Evolutionary conservation across 2,329 filamentous ascomycete species (phyloP), one percentile per base, ranked within the genome.

Genomic region (Fusarium sambucinum): DNA sequence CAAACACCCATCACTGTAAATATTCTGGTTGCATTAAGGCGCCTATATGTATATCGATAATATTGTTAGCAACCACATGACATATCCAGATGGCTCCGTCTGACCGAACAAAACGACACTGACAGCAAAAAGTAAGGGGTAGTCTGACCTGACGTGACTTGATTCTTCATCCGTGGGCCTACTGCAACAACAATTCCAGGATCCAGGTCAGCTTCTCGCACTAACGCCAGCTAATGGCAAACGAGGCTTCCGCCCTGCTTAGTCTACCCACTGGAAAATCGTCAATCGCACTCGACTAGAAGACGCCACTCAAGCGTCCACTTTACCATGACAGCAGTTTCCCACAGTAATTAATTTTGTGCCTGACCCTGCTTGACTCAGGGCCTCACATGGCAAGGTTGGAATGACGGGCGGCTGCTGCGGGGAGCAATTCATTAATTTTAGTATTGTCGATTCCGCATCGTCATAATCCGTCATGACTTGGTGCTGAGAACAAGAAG

Each of bases 281-380:
- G 65, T 52, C 53, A 59, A 68, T 58, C 40, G 50, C 55, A 42
- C 55, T 37, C 50, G 40, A 66, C 63, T 41, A 59, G 47, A 42
- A 66, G 65, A 59, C 47, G 65, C 65, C 55, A 68, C 64, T 35
- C 64, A 52, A 65, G 54, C 55, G 61, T 66, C 62, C 63, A 66
- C 59, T 68, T 57, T 54, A 54, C 33, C n/a, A 33, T 68, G 51
- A 46, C 45, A 42, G 33, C 53, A 59, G 41, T 29, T 32, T 35
- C 21, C 32, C 23, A 23, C 50, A 48, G 25, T 56, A 51, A 46
- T 54, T 45, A 45, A 30, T 45, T 45, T 45, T 59, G 63, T 59
- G 27, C 51, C 51, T 61, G 51, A 40, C 35, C 45, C 50, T 50
- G 35, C 32, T 48, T 61, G 65, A 57, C 51, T 68, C 55, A 48